A percentile compares a stretch with the other conserved stretches of the same genome.
Conservation (phyloP, 805 yeast species). For the Ogataea paradorogensis region DNA sequence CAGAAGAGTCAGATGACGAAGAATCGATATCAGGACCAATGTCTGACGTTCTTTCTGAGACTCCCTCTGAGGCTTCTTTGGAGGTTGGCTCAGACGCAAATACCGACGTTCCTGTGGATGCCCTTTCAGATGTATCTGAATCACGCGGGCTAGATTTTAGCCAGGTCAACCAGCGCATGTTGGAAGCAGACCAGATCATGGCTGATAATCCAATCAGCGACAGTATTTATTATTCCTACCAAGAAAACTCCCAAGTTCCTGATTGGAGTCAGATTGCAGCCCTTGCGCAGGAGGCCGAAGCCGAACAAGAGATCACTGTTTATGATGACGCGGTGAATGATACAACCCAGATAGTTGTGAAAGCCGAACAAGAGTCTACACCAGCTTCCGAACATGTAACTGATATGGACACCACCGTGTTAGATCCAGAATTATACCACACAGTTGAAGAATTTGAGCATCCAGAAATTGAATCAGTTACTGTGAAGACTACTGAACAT, state of each 20-base stretch:
- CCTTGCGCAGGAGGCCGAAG: constrained; percentile 1
- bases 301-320: neutral
- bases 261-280: constrained; percentile 7
- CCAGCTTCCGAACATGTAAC: neutral
- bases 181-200: constrained; percentile 4
- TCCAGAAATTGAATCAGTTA: constrained; percentile 6
- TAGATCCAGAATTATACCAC: constrained; percentile 3
- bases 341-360: neutral
- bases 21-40: neutral
- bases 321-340: neutral
- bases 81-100: neutral
- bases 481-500: too few relatives aligned
- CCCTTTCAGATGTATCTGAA: too few relatives aligned
- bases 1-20: constrained; percentile 8
- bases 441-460: constrained; percentile 10
- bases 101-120: neutral
- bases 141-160: neutral
- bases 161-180: constrained; percentile 2
- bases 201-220: constrained; percentile 1
- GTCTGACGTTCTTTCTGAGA: neutral
- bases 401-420: neutral
- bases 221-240: constrained; percentile 4
- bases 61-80: neutral
- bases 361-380: neutral
- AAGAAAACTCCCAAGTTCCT: neutral